Conservation (phyloP, 768 basidiomycete genomes). For the Fomitopsis serialis region DNA sequence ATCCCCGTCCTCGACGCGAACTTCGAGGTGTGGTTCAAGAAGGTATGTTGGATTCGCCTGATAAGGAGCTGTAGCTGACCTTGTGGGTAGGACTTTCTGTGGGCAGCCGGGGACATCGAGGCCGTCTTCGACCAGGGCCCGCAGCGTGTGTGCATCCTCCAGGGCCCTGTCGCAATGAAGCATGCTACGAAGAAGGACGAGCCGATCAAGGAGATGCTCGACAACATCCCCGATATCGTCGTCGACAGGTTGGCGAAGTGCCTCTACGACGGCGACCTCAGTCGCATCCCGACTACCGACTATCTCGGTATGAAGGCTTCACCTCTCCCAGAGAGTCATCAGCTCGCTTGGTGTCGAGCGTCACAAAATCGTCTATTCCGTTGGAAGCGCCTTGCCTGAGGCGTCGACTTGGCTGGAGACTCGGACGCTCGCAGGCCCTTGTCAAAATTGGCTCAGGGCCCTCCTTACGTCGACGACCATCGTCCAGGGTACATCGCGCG, state of each 20-base stretch:
- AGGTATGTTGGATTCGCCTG: conserved; percentile 44
- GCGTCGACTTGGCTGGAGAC: conserved; percentile 75
- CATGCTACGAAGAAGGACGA: conserved; percentile 86
- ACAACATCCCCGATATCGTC: conserved; percentile 76
- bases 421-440: conserved; percentile 76
- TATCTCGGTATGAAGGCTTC: conserved; percentile 64
- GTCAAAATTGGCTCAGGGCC: conserved; percentile 83
- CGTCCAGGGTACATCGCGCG: conserved; percentile 79
- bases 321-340: conserved; percentile 30
- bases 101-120: conserved; percentile 97
- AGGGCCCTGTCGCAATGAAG: conserved; percentile 93
- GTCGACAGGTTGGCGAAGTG: conserved; percentile 73
- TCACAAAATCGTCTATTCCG: conserved; percentile 41
- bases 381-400: conserved; percentile 52
- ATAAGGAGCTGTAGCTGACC: conserved; percentile 4
- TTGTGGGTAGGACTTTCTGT: conserved; percentile 76
- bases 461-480: conserved; percentile 76
- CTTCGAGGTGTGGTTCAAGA: conserved; percentile 99
- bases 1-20: conserved; percentile 90
- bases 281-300: conserved; percentile 73
- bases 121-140: conserved; percentile 99
- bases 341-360: conserved; percentile 37
- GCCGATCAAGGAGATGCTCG: conserved; percentile 88
- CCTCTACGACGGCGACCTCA: conserved; percentile 71
- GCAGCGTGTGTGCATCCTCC: conserved; percentile 94